phyloP scores from a whole-genome alignment of 192 early-diverging fungal genomes.

The Pilobolus umbonatus region DNA sequence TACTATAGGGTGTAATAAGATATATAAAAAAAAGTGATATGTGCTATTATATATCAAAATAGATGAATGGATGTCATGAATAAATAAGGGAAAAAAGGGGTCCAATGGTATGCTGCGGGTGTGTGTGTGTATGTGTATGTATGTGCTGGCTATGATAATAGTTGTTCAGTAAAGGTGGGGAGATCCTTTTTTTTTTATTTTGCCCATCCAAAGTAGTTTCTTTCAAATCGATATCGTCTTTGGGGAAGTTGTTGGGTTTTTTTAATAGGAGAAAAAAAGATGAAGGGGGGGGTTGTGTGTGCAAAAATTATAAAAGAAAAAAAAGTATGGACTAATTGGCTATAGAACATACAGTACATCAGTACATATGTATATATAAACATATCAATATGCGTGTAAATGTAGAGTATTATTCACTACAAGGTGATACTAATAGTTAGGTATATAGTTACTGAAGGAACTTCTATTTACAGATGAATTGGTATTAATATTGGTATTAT shows the following conservation, averaged over 20 bases:
- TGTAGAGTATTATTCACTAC: too few relatives aligned
- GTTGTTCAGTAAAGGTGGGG: too few relatives aligned
- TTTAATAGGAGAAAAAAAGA: conserved; percentile 4
- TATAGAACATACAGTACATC: background rate
- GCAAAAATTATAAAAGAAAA: conserved; percentile 6
- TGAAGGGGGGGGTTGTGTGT: background rate
- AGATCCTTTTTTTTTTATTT: background rate
- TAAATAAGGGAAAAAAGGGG: too few relatives aligned
- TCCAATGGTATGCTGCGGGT: too few relatives aligned
- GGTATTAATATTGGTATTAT: background rate
- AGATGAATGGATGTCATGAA: too few relatives aligned
- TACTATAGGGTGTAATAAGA: too few relatives aligned
- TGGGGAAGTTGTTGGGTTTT: background rate
- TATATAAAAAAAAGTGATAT: too few relatives aligned
- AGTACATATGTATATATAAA: too few relatives aligned
- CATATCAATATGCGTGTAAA: too few relatives aligned
- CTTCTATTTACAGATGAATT: background rate
- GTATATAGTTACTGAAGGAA: conserved; percentile 13
- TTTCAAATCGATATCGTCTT: background rate
- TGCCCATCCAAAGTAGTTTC: background rate
- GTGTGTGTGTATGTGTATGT: too few relatives aligned
- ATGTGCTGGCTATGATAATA: too few relatives aligned
- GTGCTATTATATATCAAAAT: too few relatives aligned
- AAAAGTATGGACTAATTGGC: background rate
- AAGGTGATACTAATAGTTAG: conserved; percentile 2